phyloP scores from a whole-genome alignment of 345 rosid species.

The Euphorbia lathyris region DNA sequence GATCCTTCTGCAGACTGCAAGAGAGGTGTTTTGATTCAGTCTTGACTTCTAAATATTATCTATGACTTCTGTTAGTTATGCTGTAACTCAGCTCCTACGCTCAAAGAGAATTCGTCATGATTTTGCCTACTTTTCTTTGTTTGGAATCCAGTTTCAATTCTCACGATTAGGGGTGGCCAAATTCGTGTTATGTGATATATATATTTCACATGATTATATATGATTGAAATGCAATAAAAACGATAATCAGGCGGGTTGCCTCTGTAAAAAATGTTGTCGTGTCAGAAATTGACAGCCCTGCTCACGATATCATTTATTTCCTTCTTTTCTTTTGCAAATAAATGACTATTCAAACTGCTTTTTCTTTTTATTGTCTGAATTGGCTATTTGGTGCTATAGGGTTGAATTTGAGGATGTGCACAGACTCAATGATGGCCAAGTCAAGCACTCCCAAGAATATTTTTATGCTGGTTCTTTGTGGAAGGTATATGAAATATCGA shows the following conservation, averaged over 20 bases:
- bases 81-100: not conserved
- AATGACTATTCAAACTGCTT: not conserved
- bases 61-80: not conserved
- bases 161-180: not conserved
- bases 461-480: constrained; percentile 96
- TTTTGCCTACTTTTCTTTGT: not conserved
- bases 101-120: not conserved
- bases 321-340: not conserved
- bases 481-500: constrained; percentile 61
- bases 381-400: constrained; percentile 33
- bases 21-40: not conserved
- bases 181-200: no score
- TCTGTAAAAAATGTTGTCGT: no score
- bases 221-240: no score
- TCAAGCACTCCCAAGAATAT: constrained; percentile 86
- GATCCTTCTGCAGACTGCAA: constrained; percentile 13
- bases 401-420: constrained; percentile 88
- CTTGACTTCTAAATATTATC: not conserved
- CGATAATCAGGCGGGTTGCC: no score
- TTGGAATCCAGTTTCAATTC: not conserved
- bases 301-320: not conserved
- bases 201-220: no score
- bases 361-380: constrained; percentile 9
- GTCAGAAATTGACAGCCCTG: no score
- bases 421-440: constrained; percentile 92